These are phyloP conservation scores for Diaporthe sp. DNA, from an alignment of 2,329 filamentous ascomycete species.

Conservation along the genomic window DNA sequence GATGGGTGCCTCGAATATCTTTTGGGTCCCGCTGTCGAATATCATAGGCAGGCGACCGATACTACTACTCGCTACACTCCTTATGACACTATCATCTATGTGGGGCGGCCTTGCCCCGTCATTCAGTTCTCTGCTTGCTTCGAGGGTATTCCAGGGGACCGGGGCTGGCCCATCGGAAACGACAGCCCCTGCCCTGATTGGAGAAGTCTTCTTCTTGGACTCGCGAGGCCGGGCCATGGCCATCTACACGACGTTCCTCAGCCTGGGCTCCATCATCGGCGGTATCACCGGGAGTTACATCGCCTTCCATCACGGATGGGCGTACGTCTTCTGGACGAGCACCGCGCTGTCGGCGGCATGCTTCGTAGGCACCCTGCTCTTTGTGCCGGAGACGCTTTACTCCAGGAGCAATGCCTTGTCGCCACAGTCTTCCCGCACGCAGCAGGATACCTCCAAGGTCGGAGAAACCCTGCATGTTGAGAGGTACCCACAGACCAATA, in stretches of 20 bases:
- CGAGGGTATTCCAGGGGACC: constrained; percentile 52
- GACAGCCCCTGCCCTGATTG: constrained; percentile 51
- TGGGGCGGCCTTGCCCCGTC: constrained; percentile 48
- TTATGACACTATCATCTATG: constrained; percentile 47
- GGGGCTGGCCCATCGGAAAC: constrained; percentile 54
- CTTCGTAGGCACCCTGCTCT: neutral
- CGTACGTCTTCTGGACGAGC: constrained; percentile 13
- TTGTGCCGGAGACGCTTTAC: constrained; percentile 17
- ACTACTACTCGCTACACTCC: constrained; percentile 49
- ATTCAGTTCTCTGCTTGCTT: constrained; percentile 47
- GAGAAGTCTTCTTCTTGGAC: constrained; percentile 54
- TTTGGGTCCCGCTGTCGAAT: constrained; percentile 56
- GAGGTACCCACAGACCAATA: neutral
- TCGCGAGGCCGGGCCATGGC: constrained; percentile 55
- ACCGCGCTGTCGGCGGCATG: neutral
- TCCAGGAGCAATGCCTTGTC: constrained; percentile 1
- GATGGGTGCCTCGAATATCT: constrained; percentile 52
- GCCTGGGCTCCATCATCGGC: constrained; percentile 50
- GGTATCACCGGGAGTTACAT: constrained; percentile 49
- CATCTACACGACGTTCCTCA: constrained; percentile 52
- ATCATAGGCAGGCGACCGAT: constrained; percentile 51
- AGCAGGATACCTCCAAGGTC: constrained; percentile 3
- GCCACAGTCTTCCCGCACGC: constrained; percentile 14
- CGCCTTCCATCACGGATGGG: constrained; percentile 13
- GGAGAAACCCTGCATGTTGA: constrained; percentile 5